Base-by-base conservation (phyloP, 31 red algal species). In the Odonthalia washingtoniensis region DNA sequence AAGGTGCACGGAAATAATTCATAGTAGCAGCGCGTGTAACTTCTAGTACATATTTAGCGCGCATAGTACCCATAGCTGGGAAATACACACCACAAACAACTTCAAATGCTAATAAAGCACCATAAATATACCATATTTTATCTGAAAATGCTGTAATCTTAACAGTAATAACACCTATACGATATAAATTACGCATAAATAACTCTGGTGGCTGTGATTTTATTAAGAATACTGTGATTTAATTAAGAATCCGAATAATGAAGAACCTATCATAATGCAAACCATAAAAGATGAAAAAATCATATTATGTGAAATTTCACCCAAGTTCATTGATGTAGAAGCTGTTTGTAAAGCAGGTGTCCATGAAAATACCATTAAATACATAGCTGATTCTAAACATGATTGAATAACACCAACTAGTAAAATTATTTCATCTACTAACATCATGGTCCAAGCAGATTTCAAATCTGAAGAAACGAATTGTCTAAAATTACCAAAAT, bases 211-310 rank as follows among this genome's bases (percentile, higher is more conserved):
- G 86, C 42, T 82, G 78, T 28, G 75, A 64, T 35, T 65, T 82
- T 26, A 91, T 30, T 18, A 96, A 18, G 89, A 85, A 24, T 38
- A 61, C 62, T 80, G 21, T 69, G 33, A n/a, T 37, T 74, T 62
- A 68, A 62, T 40, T 40, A 67, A 75, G 24, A 83, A 68, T n/a
- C 76, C 63, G 75, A 99, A 99, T 0, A 94, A 63, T 41, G 86
- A 88, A 40, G 85, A 90, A 5, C 97, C 97, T 17, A 99, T 81
- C 97, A 99, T 99, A 4, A 90, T 88, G 30, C 90, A 84, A 2
- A 87, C 90, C 97, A 99, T 99, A 78, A 99, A 99, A 14, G 94
- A 80, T 16, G 97, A 96, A 44, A 99, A 99, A 36, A 99, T 89
- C 1, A 90, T 90, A 34, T 92, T 92, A 75, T 94, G 96, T 6